Conservation (phyloP, 2,329 filamentous ascomycete species). For the Didymosphaeria variabile region DNA sequence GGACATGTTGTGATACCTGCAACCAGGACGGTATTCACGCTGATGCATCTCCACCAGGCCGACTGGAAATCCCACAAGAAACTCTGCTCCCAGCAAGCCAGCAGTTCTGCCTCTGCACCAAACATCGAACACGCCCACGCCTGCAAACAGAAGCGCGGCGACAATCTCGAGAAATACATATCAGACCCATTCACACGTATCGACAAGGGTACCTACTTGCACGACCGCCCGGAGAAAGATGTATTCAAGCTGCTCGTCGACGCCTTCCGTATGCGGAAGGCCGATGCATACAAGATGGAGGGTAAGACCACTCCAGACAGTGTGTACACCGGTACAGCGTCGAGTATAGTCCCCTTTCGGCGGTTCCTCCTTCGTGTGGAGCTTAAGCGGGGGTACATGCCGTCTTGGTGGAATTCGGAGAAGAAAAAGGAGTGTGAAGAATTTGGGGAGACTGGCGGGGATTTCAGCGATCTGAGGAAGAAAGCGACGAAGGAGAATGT, state of each 20-base stretch:
- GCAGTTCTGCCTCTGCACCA: background rate
- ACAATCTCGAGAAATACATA: slow-evolving; percentile 28
- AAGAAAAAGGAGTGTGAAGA: slow-evolving; percentile 32
- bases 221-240: slow-evolving; percentile 35
- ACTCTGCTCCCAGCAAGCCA: slow-evolving; percentile 26
- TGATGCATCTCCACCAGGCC: background rate
- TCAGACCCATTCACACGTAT: slow-evolving; percentile 35
- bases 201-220: slow-evolving; percentile 33
- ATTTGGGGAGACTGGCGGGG: slow-evolving; percentile 24
- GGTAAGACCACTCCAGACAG: slow-evolving; percentile 22
- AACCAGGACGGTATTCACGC: no score
- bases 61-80: slow-evolving; percentile 49
- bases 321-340: slow-evolving; percentile 27
- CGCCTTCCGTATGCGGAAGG: slow-evolving; percentile 37
- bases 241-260: slow-evolving; percentile 44
- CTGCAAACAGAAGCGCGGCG: slow-evolving; percentile 13
- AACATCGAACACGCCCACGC: slow-evolving; percentile 11
- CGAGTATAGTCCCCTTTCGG: slow-evolving; percentile 30
- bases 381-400: slow-evolving; percentile 24
- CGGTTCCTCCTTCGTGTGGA: slow-evolving; percentile 27
- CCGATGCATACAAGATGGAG: slow-evolving; percentile 30
- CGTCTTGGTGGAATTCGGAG: slow-evolving; percentile 33
- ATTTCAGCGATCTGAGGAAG: slow-evolving; percentile 28
- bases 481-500: slow-evolving; percentile 28
- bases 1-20: no score